Evolutionary conservation across 768 basidiomycete species (phyloP), one percentile per base, ranked within the genome.

Genomic region (Flagelloscypha sp.): DNA sequence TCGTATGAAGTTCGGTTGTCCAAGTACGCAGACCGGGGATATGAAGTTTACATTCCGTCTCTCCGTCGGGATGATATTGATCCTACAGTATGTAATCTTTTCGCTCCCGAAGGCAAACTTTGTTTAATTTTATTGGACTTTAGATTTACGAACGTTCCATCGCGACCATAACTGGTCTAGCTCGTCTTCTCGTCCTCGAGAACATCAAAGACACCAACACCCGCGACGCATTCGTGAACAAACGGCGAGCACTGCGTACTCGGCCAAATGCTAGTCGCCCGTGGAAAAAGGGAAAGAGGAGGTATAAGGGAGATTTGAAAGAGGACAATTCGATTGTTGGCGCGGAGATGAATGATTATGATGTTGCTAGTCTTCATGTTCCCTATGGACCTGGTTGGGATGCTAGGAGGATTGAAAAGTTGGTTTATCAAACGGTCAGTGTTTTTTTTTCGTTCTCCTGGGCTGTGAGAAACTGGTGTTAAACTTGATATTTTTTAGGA

Each of bases 61-160:
- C 62, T 79, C 21, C 48, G 55, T 11, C 68, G 77, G 10, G 53
- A 49, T 5, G 63, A 73, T 27, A 56, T 79, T 24, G 76, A 81
- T 47, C 77, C 76, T 9, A 79, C 75, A 3, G 76, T 75, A 42
- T 9, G 60, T 53, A 21, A 11, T 13, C 13, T 17, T 5, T 2
- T 41, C 27, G 11, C 16, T 31, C 10, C 20, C 17, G 18, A 5
- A 12, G 6, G 11, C 25, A 23, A 10, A 37, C 16, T 1, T 35
- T 15, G 8, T 22, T 13, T n/a, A 7, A 18, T 7, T 24, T 24
- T 5, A 22, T 27, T n/a, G 31, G 24, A 16, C 25, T 15, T 10
- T 27, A 77, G 76, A 79, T 77, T 17, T 78, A 63, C 41, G 77
- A 79, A 48, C 71, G 78, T 10, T 63, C 73, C 5, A 71, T 81